Evolutionary conservation across 345 rosid genomes (phyloP), one percentile per base, ranked within the genome.

Genomic region (Gossypium rotundifolium): DNA sequence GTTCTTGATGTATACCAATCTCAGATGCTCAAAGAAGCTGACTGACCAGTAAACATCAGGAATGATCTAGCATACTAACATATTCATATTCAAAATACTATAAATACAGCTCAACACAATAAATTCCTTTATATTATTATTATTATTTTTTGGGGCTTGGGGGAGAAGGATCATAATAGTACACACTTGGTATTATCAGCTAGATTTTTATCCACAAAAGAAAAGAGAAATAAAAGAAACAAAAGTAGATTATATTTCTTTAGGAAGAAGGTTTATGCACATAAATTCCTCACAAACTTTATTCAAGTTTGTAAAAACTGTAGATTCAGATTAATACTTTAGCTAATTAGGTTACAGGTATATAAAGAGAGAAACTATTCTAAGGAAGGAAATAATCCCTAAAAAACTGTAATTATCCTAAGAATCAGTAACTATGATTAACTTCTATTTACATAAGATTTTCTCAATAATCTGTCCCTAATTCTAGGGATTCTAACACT

Each of bases 81-180:
- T 7, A 65, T 44, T 11, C 52, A 65, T 44, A 44, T 20, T 65
- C 27, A 65, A 65, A 42, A n/a, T 65, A 44, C 29, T 44, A 65
- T 9, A 44, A 44, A 65, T 44, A 44, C 4, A 65, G 17, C 33
- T 64, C 51, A 65, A 65, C 25, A 42, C 0, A 16, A 18, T 48
- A 8, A 49, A 14, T 16, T 33, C 7, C 1, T 33, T 33, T 33
- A 33, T 33, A 33, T 33, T 33, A 33, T 33, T 4, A 3, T 29
- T 29, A 2, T 4, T 33, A 0, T 33, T 33, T 33, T 33, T 5
- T 0, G 7, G 40, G 40, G 40, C 0, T 0, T 1, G 23, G 23
- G 40, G 71, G 53, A 17, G 57, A 49, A 25, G 40, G 40, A 68
- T 16, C 58, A 49, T 4, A 68, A 14, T 23, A 65, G 27, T 48